Evolutionary conservation across 192 early-diverging fungal species (phyloP), one percentile per base, ranked within the genome.

Genomic region (Obelidium mucronatum): DNA sequence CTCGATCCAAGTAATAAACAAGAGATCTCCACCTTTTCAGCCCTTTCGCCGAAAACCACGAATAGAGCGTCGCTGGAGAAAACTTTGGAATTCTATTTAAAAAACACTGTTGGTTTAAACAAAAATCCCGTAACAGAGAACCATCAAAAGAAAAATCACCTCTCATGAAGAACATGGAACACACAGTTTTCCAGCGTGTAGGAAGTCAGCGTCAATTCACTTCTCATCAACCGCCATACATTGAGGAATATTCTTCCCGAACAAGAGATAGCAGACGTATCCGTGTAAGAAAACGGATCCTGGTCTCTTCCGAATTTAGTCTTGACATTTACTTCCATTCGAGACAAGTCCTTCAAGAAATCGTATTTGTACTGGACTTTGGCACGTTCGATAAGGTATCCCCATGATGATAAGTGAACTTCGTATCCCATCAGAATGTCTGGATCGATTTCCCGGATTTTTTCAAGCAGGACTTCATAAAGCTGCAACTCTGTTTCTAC

Each of bases 341-440:
- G 87, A 5, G 89, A 88, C 0, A 93, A 70, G 31, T 79, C 79
- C 26, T 40, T 36, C 55, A 64, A 61, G 39, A 91, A 76, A 26
- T 90, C 82, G 39, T 40, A 82, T 17, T 55, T 68, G 56, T 86
- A 90, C 2, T 64, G 75, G 31, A 37, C 28, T 40, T 68, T 56
- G 2, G 83, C 80, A 4, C 92, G 87, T 56, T 93, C 90, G 24
- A 94, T 78, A 11, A 94, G 76, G 74, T 94, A 98, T 2, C 97
- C 97, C 97, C 96, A 98, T 0, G 95, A 97, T 8, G 89, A 67
- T 26, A 81, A 85, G 40, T 98, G 91, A 2, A 97, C 74, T 48
- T 98, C 96, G 69, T 93, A 98, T 1, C 97, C 97, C 11, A 90
- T 82, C 26, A 97, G 72, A 54, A 98, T 88, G 71, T 98, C 96